phyloP scores from a whole-genome alignment of 116 monocot genomes.

The Zostera marina region DNA sequence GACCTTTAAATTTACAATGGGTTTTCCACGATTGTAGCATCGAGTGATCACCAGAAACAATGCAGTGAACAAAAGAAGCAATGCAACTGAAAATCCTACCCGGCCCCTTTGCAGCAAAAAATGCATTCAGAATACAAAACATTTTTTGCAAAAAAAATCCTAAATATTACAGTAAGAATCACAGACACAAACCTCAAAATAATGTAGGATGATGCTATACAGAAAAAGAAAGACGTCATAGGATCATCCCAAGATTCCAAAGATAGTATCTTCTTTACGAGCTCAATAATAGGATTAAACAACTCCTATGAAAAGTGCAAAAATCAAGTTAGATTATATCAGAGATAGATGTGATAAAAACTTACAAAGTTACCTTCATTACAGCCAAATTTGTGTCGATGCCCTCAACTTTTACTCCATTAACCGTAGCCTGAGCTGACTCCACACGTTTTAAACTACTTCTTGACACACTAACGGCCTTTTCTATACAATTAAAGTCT shows the following conservation, averaged over 20 bases:
- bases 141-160: no score
- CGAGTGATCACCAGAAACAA: slow-evolving; percentile 61
- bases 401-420: slow-evolving; percentile 88
- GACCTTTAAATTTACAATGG: slow-evolving; percentile 50
- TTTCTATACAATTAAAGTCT: slow-evolving; percentile 20
- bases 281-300: slow-evolving; percentile 43
- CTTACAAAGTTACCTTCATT: slow-evolving; percentile 57
- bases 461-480: slow-evolving; percentile 32
- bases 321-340: not conserved
- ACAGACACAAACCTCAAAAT: slow-evolving; percentile 51
- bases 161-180: not conserved
- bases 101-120: slow-evolving; percentile 44
- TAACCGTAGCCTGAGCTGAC: slow-evolving; percentile 58
- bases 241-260: slow-evolving; percentile 69
- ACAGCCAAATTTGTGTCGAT: slow-evolving; percentile 87
- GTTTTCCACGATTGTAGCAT: slow-evolving; percentile 41
- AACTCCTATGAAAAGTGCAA: slow-evolving; percentile 35
- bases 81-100: slow-evolving; percentile 33
- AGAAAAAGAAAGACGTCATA: slow-evolving; percentile 48
- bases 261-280: slow-evolving; percentile 34
- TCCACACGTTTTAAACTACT: slow-evolving; percentile 68
- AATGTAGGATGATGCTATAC: slow-evolving; percentile 38
- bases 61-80: slow-evolving; percentile 48
- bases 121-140: no score
- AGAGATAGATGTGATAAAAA: not conserved